Percentiles rank a stretch among this genome's conserved stretches.
Conservation (phyloP, 306 rosid genomes). For the Senna siamea region DNA sequence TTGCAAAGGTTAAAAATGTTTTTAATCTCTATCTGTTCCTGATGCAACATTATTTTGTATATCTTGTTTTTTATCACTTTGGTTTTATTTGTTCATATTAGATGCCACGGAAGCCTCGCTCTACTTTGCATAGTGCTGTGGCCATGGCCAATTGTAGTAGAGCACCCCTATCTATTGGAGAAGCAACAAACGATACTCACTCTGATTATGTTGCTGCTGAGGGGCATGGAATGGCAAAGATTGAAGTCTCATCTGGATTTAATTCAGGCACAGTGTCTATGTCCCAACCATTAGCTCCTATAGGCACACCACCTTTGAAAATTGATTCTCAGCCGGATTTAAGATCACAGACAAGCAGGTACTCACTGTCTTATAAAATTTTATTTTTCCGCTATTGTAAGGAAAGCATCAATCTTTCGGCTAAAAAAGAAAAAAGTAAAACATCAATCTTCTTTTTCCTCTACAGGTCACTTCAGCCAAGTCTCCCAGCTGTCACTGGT, state of each 20-base stretch:
- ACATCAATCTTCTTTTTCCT: conserved; percentile 29
- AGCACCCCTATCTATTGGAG: conserved; percentile 51
- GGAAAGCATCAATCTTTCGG: conserved; percentile 22
- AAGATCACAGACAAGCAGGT: conserved; percentile 76
- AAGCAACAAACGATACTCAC: conserved; percentile 47
- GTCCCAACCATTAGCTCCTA: conserved; percentile 84
- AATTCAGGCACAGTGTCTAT: conserved; percentile 53
- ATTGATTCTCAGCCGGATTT: conserved; percentile 65
- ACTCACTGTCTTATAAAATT: conserved; percentile 29
- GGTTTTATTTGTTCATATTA: conserved; percentile 38
- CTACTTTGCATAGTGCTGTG: conserved; percentile 47
- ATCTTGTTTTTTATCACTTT: conserved; percentile 24
- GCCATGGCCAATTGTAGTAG: conserved; percentile 53
- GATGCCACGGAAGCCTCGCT: conserved; percentile 65
- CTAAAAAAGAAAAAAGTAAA: not conserved
- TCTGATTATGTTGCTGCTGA: conserved; percentile 60
- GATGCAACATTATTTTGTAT: conserved; percentile 18
- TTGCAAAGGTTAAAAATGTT: conserved; percentile 59
- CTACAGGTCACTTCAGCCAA: conserved; percentile 65
- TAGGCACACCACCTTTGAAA: conserved; percentile 90
- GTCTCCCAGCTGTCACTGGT: conserved; percentile 55
- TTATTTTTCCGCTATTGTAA: not conserved
- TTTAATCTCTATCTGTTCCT: conserved; percentile 27
- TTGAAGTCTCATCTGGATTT: conserved; percentile 68
- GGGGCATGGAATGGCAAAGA: conserved; percentile 50